Evolutionary conservation across 331 rosid genomes (phyloP).

Genomic region (Quercus phellos): DNA sequence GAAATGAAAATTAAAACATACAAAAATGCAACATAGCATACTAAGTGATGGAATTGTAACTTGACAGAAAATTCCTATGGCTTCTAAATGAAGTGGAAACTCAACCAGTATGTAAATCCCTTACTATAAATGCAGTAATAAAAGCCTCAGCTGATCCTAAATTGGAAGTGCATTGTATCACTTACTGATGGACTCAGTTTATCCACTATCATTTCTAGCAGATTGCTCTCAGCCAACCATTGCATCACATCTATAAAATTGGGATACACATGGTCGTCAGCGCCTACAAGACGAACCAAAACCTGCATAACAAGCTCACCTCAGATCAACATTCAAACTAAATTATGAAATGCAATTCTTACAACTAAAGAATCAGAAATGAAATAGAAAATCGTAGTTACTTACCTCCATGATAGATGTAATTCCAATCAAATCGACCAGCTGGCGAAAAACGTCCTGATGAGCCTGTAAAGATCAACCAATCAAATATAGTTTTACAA

Average conservation of each 20-base stretch:
- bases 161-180: slow-evolving; percentile 9
- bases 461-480: slow-evolving; percentile 61
- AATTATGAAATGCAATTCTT: background rate
- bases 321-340: slow-evolving; percentile 26
- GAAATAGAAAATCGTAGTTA: background rate
- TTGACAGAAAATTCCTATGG: background rate
- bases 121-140: background rate
- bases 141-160: background rate
- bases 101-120: background rate
- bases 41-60: background rate
- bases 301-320: slow-evolving; percentile 51
- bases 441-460: slow-evolving; percentile 75
- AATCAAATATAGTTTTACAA: slow-evolving; percentile 18
- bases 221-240: slow-evolving; percentile 93
- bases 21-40: background rate
- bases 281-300: slow-evolving; percentile 88
- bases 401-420: slow-evolving; percentile 99
- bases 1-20: background rate
- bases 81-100: background rate
- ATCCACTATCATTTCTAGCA: slow-evolving; percentile 94
- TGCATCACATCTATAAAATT: slow-evolving; percentile 92
- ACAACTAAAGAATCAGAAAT: background rate
- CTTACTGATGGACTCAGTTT: slow-evolving; percentile 88
- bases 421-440: slow-evolving; percentile 95
- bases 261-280: slow-evolving; percentile 90